Base-by-base conservation (phyloP, 345 rosid species). In the Eucalyptus erythrocorys region DNA sequence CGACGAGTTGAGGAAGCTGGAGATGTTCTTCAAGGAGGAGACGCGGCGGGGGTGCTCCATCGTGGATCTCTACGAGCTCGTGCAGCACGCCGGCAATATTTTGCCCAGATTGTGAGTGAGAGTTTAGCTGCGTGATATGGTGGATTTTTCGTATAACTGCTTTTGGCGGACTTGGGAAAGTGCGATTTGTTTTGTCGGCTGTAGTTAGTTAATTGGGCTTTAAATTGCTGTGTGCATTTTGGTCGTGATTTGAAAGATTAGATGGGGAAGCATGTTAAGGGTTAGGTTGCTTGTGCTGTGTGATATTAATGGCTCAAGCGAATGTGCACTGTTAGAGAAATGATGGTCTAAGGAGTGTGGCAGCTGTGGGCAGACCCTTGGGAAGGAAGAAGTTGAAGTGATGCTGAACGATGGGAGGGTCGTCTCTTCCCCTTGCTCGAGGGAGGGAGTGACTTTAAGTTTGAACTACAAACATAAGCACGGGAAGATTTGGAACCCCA, bases 71-170 rank as follows among this genome's bases (percentile, higher is more conserved):
- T 98, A 98, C 88, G 99, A 98, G 92, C 97, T 97, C 11, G 99
- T 98, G 87, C 99, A 98, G 92, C 98, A 98, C 88, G 99, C 99
- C 50, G 99, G 99, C 85, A 98, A 98, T 95, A 95, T 97, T 91
- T 91, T 98, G 92, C 99, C 99, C 68, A 95, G 99, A 92, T 89
- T 95, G 99, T 98, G 90, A 94, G 99, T 92, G 71, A 50, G 85
- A 17, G 76, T 89, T 88, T 85, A 22, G 30, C 85, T 88, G 30
- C 19, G 13, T 87, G 76, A 19, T n/a, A 50, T 64, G 87, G 19
- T 40, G 76, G 64, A 34, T 86, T 86, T 86, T 86, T 32, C 16
- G 42, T 86, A 17, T 47, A 3, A 87, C 30, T 26, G 26, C 66
- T 87, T 48, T 50, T 32, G 42, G 43, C 40, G 81, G 81, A 9